phyloP scores from a whole-genome alignment of 306 rosid species.

The Vigna radiata region DNA sequence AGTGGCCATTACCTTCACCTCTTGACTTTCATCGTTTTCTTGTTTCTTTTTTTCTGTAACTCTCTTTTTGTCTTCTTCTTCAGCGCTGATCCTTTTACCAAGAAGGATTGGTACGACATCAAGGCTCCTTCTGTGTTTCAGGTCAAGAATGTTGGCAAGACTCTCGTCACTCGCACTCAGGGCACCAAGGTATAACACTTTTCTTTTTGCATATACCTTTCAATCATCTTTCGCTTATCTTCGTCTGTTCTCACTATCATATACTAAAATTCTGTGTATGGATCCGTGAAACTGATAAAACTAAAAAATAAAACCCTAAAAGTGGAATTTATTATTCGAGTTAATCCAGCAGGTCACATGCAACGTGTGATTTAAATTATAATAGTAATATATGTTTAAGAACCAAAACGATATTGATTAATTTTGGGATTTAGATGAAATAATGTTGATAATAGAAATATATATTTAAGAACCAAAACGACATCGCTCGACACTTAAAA shows the following conservation, averaged over 20 bases:
- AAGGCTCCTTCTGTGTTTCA: constrained; percentile 84
- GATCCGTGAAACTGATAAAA: too few relatives aligned
- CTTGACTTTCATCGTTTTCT: not conserved
- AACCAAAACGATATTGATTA: too few relatives aligned
- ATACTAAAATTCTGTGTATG: not conserved
- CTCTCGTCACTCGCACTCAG: constrained; percentile 92
- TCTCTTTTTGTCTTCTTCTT: not conserved
- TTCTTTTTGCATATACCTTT: not conserved
- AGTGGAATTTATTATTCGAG: not conserved
- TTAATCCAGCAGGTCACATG: not conserved
- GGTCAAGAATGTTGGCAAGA: constrained; percentile 79
- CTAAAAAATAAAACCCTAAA: not conserved
- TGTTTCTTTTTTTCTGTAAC: not conserved
- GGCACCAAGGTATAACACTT: constrained; percentile 75
- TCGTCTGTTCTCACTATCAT: not conserved
- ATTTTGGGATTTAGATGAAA: too few relatives aligned
- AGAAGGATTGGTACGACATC: constrained; percentile 98
- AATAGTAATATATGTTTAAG: not conserved
- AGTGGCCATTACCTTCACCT: constrained; percentile 1
- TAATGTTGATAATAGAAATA: too few relatives aligned
- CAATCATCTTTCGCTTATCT: not conserved
- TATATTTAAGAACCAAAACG: too few relatives aligned
- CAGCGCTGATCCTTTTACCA: constrained; percentile 91
- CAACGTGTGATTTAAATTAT: not conserved
- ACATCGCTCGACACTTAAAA: not conserved